phyloP scores from a whole-genome alignment of 257 asterid species.

The Schizonepeta tenuifolia region DNA sequence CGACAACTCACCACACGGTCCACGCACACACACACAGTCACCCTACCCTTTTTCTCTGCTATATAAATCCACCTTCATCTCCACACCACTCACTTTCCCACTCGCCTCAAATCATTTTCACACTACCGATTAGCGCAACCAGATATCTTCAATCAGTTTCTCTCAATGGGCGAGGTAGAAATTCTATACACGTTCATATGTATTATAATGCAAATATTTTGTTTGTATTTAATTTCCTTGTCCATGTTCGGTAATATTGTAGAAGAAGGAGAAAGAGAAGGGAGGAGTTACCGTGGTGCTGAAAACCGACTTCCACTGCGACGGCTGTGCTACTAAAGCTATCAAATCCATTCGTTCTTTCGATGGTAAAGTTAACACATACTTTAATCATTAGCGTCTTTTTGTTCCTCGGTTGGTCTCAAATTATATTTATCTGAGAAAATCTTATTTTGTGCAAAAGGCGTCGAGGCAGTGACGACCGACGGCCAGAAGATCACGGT shows the following conservation, averaged over 20 bases:
- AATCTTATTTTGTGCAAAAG: slow-evolving; percentile 28
- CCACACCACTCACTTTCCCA: slow-evolving; percentile 10
- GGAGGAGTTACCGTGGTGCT: slow-evolving; percentile 52
- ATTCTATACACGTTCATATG: background rate
- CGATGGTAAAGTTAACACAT: slow-evolving; percentile 46
- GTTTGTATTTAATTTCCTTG: background rate
- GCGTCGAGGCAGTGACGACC: slow-evolving; percentile 58
- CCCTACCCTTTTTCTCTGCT: background rate
- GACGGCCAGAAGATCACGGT: slow-evolving; percentile 65
- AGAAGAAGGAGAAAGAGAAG: slow-evolving; percentile 42
- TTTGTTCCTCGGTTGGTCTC: background rate
- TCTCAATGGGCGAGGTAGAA: slow-evolving; percentile 43
- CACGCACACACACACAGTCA: slow-evolving; percentile 11
- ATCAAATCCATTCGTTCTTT: slow-evolving; percentile 53
- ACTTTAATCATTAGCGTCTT: background rate
- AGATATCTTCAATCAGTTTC: background rate
- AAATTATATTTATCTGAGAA: background rate
- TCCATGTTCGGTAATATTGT: background rate
- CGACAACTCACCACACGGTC: slow-evolving; percentile 33
- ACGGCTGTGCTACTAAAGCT: slow-evolving; percentile 73
- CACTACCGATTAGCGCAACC: background rate
- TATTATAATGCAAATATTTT: background rate
- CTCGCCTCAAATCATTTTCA: slow-evolving; percentile 1
- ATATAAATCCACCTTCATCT: slow-evolving; percentile 8
- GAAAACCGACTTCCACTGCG: slow-evolving; percentile 77